Base-by-base conservation (phyloP, 495 filamentous ascomycete genomes). In the Daldinia vernicosa region DNA sequence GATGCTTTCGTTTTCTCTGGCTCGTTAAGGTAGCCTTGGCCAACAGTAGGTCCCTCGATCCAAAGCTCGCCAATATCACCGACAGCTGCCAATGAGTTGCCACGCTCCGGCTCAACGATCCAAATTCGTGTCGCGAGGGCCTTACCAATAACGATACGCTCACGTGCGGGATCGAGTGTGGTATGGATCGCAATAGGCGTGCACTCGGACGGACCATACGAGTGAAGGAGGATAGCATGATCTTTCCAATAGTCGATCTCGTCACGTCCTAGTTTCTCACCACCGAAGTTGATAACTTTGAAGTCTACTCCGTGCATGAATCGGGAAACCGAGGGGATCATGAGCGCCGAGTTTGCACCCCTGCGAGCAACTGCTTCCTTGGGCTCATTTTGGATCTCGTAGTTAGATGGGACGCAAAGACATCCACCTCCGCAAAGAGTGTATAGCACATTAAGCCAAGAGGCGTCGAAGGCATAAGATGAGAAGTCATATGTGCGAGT, bases 391-490 rank as follows among this genome's bases (percentile, higher is more conserved):
- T 39, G 30, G 8, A 30, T 35, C 12, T 57, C 19, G 7, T 27
- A n/a, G 32, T 57, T 28, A 24, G 30, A 37, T 22, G 54, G 54
- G 6, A 57, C 54, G 26, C 54, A 57, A 9, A 57, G 19, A 39
- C 54, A 57, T 9, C 30, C 54, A 2, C 54, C 54, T 11, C 32
- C 33, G 17, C 17, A 17, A 6, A 57, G 54, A 4, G 54, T 57
- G 17, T 24, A 17, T 30, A 57, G 15, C 7, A 27, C 28, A n/a
- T 57, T 28, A 11, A 37, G 15, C 19, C 19, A 24, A 7, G 54
- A 24, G 17, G 33, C 32, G 14, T 57, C 54, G 33, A 57, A 57
- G 14, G 54, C 54, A 24, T 57, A 57, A 6, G 54, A 57, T 12
- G 54, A 30, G 19, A 57, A 57, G 19, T 57, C 19, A 6, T 35